Evolutionary conservation across 208 protist species (phyloP), one percentile per base, ranked within the genome.

Genomic region (Chromosphaera perkinsii): DNA sequence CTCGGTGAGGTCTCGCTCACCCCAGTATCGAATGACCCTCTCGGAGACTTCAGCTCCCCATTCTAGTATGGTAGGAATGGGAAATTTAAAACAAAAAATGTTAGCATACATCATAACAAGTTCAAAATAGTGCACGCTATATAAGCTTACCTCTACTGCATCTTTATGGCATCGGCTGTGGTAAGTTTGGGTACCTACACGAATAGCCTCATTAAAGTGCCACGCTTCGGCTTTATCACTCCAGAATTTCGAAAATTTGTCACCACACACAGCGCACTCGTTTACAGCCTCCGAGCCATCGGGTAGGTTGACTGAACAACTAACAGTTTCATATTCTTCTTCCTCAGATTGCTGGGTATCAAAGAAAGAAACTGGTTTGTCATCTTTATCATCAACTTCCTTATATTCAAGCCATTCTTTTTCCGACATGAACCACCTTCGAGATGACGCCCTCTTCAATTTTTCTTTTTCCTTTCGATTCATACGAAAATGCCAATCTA

Each of bases 401-500:
- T 60, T 27, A 24, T 60, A 35, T 20, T 48, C 35, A 12, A 60
- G 29, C 54, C 54, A 60, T 12, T 60, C 61, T 27, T 67, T 33
- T 29, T 58, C 66, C 32, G 54, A 9, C 17, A 57, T 9, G 37
- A 36, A 71, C 66, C 66, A 71, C 0, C 51, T 26, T 10, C 66
- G 32, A 22, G 33, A 35, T 4, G 27, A 39, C 2, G 36, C 22
- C 22, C 52, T 61, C 51, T 61, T 71, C 27, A 24, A 12, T n/a
- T 57, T 31, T 45, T 71, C 66, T 26, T 62, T 60, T 17, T 71
- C 66, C 5, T 39, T 9, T 22, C 32, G 31, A 48, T 71, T 71
- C 31, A 36, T 45, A 20, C 66, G n/a, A 31, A 71, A 71, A 40
- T 71, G 66, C 66, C 66, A 71, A 37, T 71, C 66, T 22, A 71